Conservation (phyloP, 1,284 basidiomycete genomes). For the Ustilago xerochloae region DNA sequence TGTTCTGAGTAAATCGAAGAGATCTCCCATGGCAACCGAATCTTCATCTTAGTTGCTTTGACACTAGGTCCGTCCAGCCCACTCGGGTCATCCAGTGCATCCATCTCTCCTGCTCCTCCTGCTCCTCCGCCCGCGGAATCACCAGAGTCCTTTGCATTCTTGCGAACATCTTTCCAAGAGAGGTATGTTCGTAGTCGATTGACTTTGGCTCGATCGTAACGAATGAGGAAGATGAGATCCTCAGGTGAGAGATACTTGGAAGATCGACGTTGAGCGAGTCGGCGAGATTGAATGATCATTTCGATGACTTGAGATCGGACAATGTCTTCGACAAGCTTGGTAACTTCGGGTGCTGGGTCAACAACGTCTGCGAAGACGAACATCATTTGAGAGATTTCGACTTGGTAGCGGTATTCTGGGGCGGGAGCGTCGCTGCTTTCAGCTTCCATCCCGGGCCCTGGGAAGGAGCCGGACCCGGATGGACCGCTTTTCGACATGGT, state of each 20-base stretch:
- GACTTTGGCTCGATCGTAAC: conserved; percentile 92
- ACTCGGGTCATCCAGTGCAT: conserved; percentile 37
- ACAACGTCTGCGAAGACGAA: conserved; percentile 96
- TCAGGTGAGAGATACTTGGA: conserved; percentile 88
- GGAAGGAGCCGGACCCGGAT: conserved; percentile 5
- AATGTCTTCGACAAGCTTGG: conserved; percentile 93
- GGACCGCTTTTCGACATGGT: conserved; percentile 32
- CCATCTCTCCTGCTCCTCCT: conserved; percentile 30
- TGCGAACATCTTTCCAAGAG: conserved; percentile 98
- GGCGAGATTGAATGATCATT: conserved; percentile 89
- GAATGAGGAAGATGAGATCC: conserved; percentile 95
- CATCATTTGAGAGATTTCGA: conserved; percentile 89
- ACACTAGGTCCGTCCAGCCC: conserved; percentile 70
- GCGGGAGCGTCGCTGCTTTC: conserved; percentile 16
- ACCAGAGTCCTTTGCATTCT: conserved; percentile 83
- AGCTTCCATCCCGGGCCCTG: conserved; percentile 11
- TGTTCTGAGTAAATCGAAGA: conserved; percentile 81
- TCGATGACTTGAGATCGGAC: conserved; percentile 93
- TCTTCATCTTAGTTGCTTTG: conserved; percentile 90
- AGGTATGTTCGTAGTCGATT: conserved; percentile 92
- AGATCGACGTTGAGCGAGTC: conserved; percentile 81
- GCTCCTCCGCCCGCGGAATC: conserved; percentile 75
- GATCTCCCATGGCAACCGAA: conserved; percentile 96
- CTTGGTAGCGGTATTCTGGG: conserved; percentile 59
- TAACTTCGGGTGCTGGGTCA: conserved; percentile 86